These are phyloP conservation scores for Aleurites moluccanus DNA, from an alignment of 441 rosid species.

Conservation along the genomic window DNA sequence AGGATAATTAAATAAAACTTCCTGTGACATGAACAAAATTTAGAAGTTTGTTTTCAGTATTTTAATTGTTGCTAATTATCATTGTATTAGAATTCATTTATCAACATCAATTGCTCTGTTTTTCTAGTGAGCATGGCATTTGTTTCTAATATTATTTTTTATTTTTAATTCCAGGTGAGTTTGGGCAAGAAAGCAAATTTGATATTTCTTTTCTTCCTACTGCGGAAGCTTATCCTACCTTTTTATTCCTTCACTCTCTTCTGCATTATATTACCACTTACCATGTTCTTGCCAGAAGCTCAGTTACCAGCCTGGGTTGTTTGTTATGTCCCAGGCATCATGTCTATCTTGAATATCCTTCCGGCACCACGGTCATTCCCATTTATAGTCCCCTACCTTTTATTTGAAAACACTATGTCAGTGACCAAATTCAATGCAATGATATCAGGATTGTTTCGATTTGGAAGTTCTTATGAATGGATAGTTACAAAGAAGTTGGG, in stretches of 20 bases:
- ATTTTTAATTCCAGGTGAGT: slow-evolving; percentile 53
- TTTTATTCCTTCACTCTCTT: slow-evolving; percentile 91
- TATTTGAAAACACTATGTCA: slow-evolving; percentile 93
- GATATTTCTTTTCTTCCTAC: slow-evolving; percentile 83
- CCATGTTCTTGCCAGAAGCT: slow-evolving; percentile 90
- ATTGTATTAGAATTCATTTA: not conserved
- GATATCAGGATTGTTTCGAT: slow-evolving; percentile 78
- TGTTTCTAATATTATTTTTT: slow-evolving; percentile 2
- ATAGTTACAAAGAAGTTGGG: slow-evolving; percentile 87
- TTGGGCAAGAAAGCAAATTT: slow-evolving; percentile 75
- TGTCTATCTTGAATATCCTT: slow-evolving; percentile 79
- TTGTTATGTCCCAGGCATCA: slow-evolving; percentile 75
- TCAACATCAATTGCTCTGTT: not conserved
- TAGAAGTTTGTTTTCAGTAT: not conserved
- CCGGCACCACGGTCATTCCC: slow-evolving; percentile 89
- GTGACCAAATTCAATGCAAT: slow-evolving; percentile 95
- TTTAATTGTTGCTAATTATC: not conserved
- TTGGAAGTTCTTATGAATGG: slow-evolving; percentile 92
- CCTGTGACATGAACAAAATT: not conserved
- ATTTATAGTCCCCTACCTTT: slow-evolving; percentile 81
- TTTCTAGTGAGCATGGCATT: not conserved
- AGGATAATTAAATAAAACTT: not conserved
- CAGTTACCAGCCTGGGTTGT: slow-evolving; percentile 90
- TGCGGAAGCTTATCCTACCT: slow-evolving; percentile 84
- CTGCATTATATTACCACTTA: slow-evolving; percentile 84